Conservation (phyloP, 176 grass and related monocot genomes). For the Zizania latifolia region DNA sequence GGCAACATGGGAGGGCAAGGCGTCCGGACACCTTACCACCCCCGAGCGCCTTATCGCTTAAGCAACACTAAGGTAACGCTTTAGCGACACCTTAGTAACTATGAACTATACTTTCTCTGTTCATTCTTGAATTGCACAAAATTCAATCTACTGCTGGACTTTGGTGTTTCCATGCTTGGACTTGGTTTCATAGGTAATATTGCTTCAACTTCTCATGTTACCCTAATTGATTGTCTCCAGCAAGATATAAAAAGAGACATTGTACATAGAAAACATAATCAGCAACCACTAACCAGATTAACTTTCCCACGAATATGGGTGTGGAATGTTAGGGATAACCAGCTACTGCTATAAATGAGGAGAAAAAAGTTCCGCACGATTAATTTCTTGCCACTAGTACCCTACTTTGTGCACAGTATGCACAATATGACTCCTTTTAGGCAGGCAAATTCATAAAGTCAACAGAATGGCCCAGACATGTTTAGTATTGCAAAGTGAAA, state of each 20-base stretch:
- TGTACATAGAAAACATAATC: not conserved
- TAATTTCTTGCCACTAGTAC: not conserved
- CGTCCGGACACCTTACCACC: too few relatives aligned
- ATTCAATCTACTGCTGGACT: not conserved
- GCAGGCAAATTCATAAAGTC: not conserved
- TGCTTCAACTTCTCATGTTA: not conserved
- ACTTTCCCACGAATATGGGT: not conserved
- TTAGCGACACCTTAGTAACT: too few relatives aligned
- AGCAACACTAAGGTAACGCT: too few relatives aligned
- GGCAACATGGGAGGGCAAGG: too few relatives aligned
- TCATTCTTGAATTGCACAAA: not conserved
- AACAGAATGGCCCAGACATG: not conserved
- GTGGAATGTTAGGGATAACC: not conserved
- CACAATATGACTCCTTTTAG: not conserved
- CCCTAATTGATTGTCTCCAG: not conserved
- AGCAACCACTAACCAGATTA: not conserved
- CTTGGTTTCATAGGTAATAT: not conserved
- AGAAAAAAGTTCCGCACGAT: not conserved
- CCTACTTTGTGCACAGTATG: not conserved
- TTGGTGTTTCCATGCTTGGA: not conserved
- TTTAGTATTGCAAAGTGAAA: not conserved
- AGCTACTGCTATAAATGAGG: not conserved
- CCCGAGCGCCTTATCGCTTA: too few relatives aligned
- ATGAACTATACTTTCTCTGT: not conserved
- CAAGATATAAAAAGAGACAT: not conserved